These are phyloP conservation scores for Coemansia sp. DNA, from an alignment of 192 early-diverging fungal species.

Conservation along the genomic window DNA sequence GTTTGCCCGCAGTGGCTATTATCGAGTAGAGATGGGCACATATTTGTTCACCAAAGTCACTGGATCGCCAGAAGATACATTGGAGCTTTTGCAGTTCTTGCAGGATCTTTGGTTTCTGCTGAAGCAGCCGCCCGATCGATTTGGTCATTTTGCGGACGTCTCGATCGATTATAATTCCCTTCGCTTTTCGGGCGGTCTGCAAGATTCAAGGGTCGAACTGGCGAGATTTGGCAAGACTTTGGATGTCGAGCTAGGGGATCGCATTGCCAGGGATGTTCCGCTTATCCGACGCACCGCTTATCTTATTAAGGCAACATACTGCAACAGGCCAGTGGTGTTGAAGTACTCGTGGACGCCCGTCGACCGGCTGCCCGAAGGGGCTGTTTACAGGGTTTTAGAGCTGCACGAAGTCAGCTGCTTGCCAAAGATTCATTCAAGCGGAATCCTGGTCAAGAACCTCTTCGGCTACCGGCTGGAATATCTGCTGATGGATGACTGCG, in stretches of 20 bases:
- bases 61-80: background rate
- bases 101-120: slow-evolving; percentile 9
- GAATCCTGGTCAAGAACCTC: too few species aligned
- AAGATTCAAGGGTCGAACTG: background rate
- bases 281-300: too few species aligned
- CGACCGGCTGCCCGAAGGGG: too few species aligned
- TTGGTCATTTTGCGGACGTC: slow-evolving; percentile 4
- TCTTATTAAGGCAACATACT: too few species aligned
- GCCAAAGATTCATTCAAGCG: too few species aligned
- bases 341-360: too few species aligned
- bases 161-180: background rate
- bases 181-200: background rate
- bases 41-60: background rate
- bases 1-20: slow-evolving; percentile 1
- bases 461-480: too few species aligned
- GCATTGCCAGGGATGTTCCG: background rate
- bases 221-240: background rate
- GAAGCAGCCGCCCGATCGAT: background rate
- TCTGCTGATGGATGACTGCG: too few species aligned
- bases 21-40: background rate
- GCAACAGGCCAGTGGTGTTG: too few species aligned
- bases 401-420: too few species aligned
- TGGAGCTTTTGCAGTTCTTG: background rate
- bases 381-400: too few species aligned
- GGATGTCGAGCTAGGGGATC: background rate